A percentile compares a stretch with the other conserved stretches of the same genome.
Conservation (phyloP, 1,139 yeast species). For the Yamadazyma spencermartinsiae region DNA sequence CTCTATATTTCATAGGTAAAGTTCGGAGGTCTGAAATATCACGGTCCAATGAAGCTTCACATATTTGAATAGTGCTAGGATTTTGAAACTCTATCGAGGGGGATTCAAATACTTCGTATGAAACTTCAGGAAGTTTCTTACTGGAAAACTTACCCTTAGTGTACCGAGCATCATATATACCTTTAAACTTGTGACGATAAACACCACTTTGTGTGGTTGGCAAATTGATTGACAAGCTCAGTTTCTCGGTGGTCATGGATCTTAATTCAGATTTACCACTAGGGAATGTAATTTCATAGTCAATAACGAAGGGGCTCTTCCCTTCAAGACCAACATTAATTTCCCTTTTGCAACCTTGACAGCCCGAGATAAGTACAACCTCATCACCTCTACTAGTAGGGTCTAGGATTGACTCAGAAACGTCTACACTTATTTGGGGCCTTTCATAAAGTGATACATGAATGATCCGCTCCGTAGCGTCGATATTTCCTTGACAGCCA, state of each 20-base stretch:
- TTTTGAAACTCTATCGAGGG: slow-evolving; percentile 59
- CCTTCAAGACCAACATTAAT: slow-evolving; percentile 46
- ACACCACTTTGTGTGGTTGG: slow-evolving; percentile 50
- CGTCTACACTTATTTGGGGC: slow-evolving; percentile 47
- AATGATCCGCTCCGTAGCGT: slow-evolving; percentile 30
- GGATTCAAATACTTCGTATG: slow-evolving; percentile 59
- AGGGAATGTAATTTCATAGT: slow-evolving; percentile 66
- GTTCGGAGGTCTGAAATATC: slow-evolving; percentile 42
- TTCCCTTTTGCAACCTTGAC: slow-evolving; percentile 31
- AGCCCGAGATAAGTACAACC: slow-evolving; percentile 31
- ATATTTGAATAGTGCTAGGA: slow-evolving; percentile 52
- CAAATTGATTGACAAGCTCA: slow-evolving; percentile 27
- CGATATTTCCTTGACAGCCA: slow-evolving; percentile 66
- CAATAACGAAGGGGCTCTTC: slow-evolving; percentile 69
- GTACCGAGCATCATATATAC: slow-evolving; percentile 68
- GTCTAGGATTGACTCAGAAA: slow-evolving; percentile 19
- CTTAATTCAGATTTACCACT: slow-evolving; percentile 45
- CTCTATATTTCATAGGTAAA: slow-evolving; percentile 55
- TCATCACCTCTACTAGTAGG: slow-evolving; percentile 5
- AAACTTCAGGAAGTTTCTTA: slow-evolving; percentile 40
- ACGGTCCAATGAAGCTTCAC: slow-evolving; percentile 44
- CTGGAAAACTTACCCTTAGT: slow-evolving; percentile 40
- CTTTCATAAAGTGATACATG: slow-evolving; percentile 52
- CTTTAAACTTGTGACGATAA: slow-evolving; percentile 61
- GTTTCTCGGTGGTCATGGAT: slow-evolving; percentile 31